Conservation (phyloP, 306 rosid genomes). For the Canavalia gladiata region DNA sequence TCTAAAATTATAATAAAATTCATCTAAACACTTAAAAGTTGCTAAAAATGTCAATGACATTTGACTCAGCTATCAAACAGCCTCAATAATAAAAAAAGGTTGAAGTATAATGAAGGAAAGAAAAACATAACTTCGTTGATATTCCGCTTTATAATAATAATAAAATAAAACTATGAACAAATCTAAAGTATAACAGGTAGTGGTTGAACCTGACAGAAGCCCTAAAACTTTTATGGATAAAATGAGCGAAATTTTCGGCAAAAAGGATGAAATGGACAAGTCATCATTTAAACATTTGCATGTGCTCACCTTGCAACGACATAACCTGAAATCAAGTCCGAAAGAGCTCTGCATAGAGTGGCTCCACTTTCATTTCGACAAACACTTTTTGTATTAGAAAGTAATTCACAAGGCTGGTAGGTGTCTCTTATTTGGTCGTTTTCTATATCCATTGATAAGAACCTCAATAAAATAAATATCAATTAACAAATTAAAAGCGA, state of each 20-base stretch:
- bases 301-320: neutral
- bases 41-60: neutral
- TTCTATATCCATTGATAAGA: neutral
- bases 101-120: neutral
- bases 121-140: no score
- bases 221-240: slow-evolving; percentile 9
- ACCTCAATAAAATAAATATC: neutral
- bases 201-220: neutral
- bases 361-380: neutral
- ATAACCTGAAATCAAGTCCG: slow-evolving; percentile 13
- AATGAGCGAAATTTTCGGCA: slow-evolving; percentile 19
- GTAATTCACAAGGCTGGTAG: no score
- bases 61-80: neutral
- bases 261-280: slow-evolving; percentile 1
- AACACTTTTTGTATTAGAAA: neutral
- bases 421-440: no score
- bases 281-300: slow-evolving; percentile 15
- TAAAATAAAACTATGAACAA: neutral
- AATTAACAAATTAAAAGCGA: neutral
- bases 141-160: neutral
- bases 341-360: neutral
- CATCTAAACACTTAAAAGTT: neutral
- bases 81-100: neutral
- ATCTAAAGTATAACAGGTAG: neutral
- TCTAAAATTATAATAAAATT: no score